Evolutionary conservation across 2,329 filamentous ascomycete species (phyloP).

Genomic region (Exophiala mesophila): DNA sequence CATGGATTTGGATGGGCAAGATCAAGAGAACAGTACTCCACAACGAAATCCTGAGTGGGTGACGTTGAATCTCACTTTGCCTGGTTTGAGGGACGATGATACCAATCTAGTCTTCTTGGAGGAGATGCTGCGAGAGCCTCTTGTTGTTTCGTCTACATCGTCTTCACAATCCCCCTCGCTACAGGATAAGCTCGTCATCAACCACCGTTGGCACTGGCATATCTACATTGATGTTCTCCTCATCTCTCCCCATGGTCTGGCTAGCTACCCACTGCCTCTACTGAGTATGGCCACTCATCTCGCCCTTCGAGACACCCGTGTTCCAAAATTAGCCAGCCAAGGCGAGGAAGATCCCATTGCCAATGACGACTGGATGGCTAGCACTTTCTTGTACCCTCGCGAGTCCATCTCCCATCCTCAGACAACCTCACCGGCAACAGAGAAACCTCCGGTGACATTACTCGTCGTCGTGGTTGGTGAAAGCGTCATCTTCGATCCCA

Average conservation of each 20-base stretch:
- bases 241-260: conserved; percentile 60
- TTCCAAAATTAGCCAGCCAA: conserved; percentile 81
- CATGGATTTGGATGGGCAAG: conserved; percentile 26
- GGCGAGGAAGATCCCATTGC: conserved; percentile 95
- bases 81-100: conserved; percentile 86
- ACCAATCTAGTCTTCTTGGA: conserved; percentile 79
- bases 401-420: conserved; percentile 27
- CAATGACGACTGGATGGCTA: conserved; percentile 93
- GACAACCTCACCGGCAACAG: conserved; percentile 15
- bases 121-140: conserved; percentile 81
- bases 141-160: conserved; percentile 54
- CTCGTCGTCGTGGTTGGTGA: conserved; percentile 80
- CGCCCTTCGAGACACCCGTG: conserved; percentile 78
- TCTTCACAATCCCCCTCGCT: conserved; percentile 29
- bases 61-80: conserved; percentile 86
- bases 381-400: conserved; percentile 68
- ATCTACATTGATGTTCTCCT: conserved; percentile 81
- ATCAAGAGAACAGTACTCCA: conserved; percentile 30
- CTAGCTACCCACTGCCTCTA: conserved; percentile 77
- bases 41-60: conserved; percentile 66
- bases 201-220: conserved; percentile 91
- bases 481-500: conserved; percentile 92
- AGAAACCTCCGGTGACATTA: conserved; percentile 72
- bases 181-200: conserved; percentile 73
- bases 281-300: conserved; percentile 91